A percentile compares a stretch with the other conserved stretches of the same genome.
phyloP scores from a whole-genome alignment of 2,329 filamentous ascomycete species.

The Ceratocystis harringtonii region DNA sequence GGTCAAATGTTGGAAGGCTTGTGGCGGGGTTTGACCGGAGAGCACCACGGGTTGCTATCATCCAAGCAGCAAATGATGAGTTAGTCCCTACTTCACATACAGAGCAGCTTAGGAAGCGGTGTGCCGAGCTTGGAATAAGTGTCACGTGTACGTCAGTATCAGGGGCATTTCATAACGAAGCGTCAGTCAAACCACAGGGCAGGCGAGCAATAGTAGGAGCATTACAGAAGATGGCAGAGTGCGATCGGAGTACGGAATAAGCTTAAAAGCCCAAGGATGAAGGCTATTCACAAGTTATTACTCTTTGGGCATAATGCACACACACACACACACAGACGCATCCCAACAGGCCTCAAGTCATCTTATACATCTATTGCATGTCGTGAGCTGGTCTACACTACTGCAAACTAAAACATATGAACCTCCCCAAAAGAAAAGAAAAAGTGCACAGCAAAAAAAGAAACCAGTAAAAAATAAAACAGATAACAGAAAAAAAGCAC shows the following conservation, averaged over 20 bases:
- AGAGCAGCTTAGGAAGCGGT: conserved; percentile 32
- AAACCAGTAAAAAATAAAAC: conserved; percentile 18
- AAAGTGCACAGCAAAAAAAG: conserved; percentile 29
- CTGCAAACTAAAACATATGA: background rate
- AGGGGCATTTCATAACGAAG: conserved; percentile 42
- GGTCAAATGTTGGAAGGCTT: conserved; percentile 31
- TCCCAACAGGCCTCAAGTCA: background rate
- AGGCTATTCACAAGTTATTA: no score
- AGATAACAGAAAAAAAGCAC: background rate
- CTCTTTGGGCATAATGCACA: no score
- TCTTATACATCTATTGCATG: conserved; percentile 1
- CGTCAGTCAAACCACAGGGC: conserved; percentile 29
- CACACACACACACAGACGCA: no score
- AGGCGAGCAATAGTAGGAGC: conserved; percentile 27
- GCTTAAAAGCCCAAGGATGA: no score
- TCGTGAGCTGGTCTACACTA: background rate
- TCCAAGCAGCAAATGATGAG: conserved; percentile 44
- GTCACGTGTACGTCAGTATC: conserved; percentile 31
- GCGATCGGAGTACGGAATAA: background rate
- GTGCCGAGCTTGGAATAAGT: conserved; percentile 32
- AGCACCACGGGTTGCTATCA: conserved; percentile 31
- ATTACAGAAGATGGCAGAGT: background rate
- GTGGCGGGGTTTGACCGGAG: conserved; percentile 19
- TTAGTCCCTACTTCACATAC: conserved; percentile 40
- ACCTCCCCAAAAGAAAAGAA: background rate